Evolutionary conservation across 2,329 filamentous ascomycete genomes (phyloP).

Genomic region (Venturia effusa): DNA sequence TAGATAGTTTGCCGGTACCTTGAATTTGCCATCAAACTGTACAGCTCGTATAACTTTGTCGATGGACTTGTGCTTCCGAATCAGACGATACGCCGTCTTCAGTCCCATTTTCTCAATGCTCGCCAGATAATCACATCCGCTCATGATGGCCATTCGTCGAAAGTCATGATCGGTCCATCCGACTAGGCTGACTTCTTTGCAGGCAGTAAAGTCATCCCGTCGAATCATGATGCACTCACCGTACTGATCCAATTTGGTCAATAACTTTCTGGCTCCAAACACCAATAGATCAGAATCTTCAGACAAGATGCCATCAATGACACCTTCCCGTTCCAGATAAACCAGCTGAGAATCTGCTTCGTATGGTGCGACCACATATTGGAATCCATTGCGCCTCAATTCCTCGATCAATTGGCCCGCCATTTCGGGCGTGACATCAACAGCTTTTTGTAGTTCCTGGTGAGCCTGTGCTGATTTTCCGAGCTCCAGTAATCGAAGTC

Average conservation of each 20-base stretch:
- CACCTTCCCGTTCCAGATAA: constrained; percentile 77
- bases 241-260: constrained; percentile 91
- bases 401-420: constrained; percentile 84
- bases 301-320: constrained; percentile 80
- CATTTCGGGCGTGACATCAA: constrained; percentile 96
- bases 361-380: constrained; percentile 91
- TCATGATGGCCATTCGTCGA: constrained; percentile 88
- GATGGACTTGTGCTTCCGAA: constrained; percentile 80
- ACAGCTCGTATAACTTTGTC: constrained; percentile 73
- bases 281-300: constrained; percentile 95
- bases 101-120: constrained; percentile 77
- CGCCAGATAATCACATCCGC: constrained; percentile 90
- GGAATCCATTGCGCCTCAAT: constrained; percentile 65
- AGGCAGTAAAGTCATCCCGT: constrained; percentile 77
- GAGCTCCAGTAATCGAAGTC: constrained; percentile 68
- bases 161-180: constrained; percentile 92
- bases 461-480: constrained; percentile 74
- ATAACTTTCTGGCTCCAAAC: constrained; percentile 78
- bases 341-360: constrained; percentile 96
- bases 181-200: constrained; percentile 75
- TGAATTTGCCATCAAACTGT: constrained; percentile 79
- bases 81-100: constrained; percentile 84
- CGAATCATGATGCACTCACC: constrained; percentile 90
- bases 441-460: constrained; percentile 82
- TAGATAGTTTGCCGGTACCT: constrained; percentile 70